Evolutionary conservation across 2,329 filamentous ascomycete genomes (phyloP).

Genomic region (Ophiocordyceps polyrhachis-furcata): DNA sequence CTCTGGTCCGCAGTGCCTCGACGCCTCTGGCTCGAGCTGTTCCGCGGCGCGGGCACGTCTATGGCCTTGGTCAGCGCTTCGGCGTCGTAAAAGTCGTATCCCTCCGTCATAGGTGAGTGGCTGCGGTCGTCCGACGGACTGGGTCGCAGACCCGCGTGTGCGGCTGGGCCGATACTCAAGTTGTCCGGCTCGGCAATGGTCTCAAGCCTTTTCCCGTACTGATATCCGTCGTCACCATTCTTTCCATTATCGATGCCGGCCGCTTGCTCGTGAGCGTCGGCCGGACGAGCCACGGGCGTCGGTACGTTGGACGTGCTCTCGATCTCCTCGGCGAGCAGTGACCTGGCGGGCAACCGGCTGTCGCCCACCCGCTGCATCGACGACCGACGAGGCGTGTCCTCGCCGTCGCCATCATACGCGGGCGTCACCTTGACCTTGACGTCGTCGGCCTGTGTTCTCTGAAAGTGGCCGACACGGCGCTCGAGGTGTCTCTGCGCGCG

Average conservation of each 20-base stretch:
- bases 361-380: conserved; percentile 12
- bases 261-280: conserved; percentile 13
- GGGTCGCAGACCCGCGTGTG: conserved; percentile 1
- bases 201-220: conserved; percentile 21
- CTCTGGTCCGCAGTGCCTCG: too few species aligned
- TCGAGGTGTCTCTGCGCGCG: conserved; percentile 40
- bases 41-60: conserved; percentile 27
- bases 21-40: conserved; percentile 7
- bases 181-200: conserved; percentile 31
- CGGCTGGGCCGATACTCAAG: conserved; percentile 30
- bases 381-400: conserved; percentile 18
- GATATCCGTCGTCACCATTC: conserved; percentile 6
- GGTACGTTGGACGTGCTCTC: conserved; percentile 45
- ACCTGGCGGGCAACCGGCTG: conserved; percentile 18
- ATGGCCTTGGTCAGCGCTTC: conserved; percentile 33
- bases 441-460: conserved; percentile 14
- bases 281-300: conserved; percentile 38
- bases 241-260: conserved; percentile 2
- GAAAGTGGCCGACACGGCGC: conserved; percentile 22
- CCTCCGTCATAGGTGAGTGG: conserved; percentile 26
- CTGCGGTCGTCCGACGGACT: conserved; percentile 14
- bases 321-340: conserved; percentile 34
- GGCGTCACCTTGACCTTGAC: conserved; percentile 6
- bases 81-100: conserved; percentile 47
- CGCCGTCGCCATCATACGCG: conserved; percentile 10